Percentiles rank a stretch among this genome's conserved stretches.
Conservation (phyloP, 108 stramenopile species). For the Nitzschia palea region DNA sequence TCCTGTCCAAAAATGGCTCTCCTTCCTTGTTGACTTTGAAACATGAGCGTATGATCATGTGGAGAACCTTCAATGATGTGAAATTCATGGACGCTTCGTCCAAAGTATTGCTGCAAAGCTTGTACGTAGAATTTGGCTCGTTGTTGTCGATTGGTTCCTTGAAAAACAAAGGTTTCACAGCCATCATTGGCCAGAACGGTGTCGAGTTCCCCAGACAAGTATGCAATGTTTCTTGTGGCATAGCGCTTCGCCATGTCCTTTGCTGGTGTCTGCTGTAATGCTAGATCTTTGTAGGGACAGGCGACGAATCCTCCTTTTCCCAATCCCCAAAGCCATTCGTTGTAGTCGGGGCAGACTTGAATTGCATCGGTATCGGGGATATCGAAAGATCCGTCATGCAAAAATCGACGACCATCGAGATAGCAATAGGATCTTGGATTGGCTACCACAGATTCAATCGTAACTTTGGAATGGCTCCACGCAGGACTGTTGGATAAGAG, state of each 20-base stretch:
- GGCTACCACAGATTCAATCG: conserved; percentile 63
- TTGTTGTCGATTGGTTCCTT: conserved; percentile 61
- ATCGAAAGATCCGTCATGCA: conserved; percentile 14
- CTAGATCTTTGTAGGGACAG: conserved; percentile 58
- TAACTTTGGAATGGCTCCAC: conserved; percentile 19
- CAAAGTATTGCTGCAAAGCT: conserved; percentile 23
- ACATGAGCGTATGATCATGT: conserved; percentile 79
- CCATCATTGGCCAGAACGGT: conserved; percentile 45
- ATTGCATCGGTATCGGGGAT: conserved; percentile 13
- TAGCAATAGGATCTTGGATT: conserved; percentile 82
- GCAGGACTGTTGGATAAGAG: conserved; percentile 55
- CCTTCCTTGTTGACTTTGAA: conserved; percentile 58
- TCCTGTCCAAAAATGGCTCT: conserved; percentile 50
- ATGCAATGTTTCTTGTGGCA: conserved; percentile 53
- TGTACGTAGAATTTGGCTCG: conserved; percentile 54
- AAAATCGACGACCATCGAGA: conserved; percentile 60
- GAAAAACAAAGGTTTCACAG: conserved; percentile 58
- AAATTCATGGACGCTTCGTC: conserved; percentile 45
- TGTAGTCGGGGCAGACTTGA: conserved; percentile 53
- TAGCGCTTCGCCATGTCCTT: conserved; percentile 47
- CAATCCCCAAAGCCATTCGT: conserved; percentile 81
- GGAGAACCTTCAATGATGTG: conserved; percentile 56
- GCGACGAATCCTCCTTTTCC: conserved; percentile 43
- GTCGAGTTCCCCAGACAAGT: conserved; percentile 71
- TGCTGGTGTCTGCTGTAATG: conserved; percentile 27